phyloP scores from a whole-genome alignment of 2,329 filamentous ascomycete genomes.

The Trichothecium roseum region DNA sequence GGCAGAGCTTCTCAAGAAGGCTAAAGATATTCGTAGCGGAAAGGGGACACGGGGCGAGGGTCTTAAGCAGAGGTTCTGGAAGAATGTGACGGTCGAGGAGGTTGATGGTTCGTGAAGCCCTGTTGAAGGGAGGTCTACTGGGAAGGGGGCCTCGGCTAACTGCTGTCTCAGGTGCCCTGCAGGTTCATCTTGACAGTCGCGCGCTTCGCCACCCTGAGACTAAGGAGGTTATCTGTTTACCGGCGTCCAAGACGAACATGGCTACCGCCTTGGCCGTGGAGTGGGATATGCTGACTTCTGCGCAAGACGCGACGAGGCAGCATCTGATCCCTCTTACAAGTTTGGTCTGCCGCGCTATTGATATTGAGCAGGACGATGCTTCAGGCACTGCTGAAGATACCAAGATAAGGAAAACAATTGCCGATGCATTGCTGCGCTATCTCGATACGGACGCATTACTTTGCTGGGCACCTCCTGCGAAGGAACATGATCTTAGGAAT shows the following conservation, averaged over 20 bases:
- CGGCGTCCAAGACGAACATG: constrained; percentile 66
- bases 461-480: constrained; percentile 64
- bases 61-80: constrained; percentile 75
- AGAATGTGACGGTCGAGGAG: constrained; percentile 63
- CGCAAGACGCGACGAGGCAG: constrained; percentile 73
- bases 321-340: constrained; percentile 89
- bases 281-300: constrained; percentile 78
- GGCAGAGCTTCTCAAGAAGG: constrained; percentile 42
- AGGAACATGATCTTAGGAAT: constrained; percentile 34
- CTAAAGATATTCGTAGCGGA: constrained; percentile 33
- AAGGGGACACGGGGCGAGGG: constrained; percentile 30
- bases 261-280: constrained; percentile 81
- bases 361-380: constrained; percentile 62
- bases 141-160: not conserved
- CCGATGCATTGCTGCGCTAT: constrained; percentile 67
- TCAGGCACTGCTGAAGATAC: constrained; percentile 16
- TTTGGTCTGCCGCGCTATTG: constrained; percentile 70
- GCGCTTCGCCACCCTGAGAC: constrained; percentile 69
- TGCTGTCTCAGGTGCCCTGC: constrained; percentile 27
- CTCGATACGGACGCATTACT: constrained; percentile 86
- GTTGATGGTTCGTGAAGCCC: constrained; percentile 41
- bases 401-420: constrained; percentile 54
- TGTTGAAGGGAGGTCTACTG: not conserved
- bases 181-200: constrained; percentile 66
- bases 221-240: constrained; percentile 62